Evolutionary conservation across 106 monocot genomes (phyloP).

Genomic region (Narthecium ossifragum): DNA sequence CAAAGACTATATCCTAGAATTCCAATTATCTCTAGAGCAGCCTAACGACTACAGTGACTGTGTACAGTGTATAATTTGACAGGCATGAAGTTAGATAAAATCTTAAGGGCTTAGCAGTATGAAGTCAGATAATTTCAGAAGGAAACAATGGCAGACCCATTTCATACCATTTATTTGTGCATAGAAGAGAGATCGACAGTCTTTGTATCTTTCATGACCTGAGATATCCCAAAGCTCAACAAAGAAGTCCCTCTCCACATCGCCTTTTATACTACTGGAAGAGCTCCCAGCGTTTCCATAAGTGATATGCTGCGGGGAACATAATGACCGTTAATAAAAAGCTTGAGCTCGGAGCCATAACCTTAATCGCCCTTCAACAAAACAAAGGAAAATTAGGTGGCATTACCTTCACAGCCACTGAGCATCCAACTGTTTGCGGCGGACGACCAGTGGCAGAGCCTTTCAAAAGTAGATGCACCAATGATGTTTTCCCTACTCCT

Average conservation of each 20-base stretch:
- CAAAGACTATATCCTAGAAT: no score
- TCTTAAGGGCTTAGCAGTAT: no score
- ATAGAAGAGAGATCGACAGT: slow-evolving; percentile 85
- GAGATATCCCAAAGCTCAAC: slow-evolving; percentile 96
- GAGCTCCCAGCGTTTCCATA: slow-evolving; percentile 74
- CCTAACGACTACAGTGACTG: no score
- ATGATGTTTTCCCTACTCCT: slow-evolving; percentile 95
- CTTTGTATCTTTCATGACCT: slow-evolving; percentile 89
- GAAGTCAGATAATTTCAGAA: neutral
- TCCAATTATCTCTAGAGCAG: no score
- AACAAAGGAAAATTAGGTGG: neutral
- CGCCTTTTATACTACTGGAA: slow-evolving; percentile 72
- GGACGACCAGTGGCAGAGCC: slow-evolving; percentile 60
- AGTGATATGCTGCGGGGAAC: slow-evolving; percentile 64
- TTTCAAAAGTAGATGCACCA: slow-evolving; percentile 74
- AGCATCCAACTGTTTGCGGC: slow-evolving; percentile 80
- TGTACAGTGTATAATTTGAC: no score
- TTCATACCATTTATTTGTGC: slow-evolving; percentile 79
- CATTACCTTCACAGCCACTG: slow-evolving; percentile 65
- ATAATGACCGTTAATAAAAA: neutral
- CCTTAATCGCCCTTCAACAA: neutral
- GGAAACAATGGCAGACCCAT: neutral
- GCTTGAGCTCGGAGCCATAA: slow-evolving; percentile 2
- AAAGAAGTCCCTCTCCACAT: slow-evolving; percentile 79
- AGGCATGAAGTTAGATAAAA: no score